These are phyloP conservation scores for Cicer yamashitae DNA, from an alignment of 306 rosid genomes.

Conservation along the genomic window DNA sequence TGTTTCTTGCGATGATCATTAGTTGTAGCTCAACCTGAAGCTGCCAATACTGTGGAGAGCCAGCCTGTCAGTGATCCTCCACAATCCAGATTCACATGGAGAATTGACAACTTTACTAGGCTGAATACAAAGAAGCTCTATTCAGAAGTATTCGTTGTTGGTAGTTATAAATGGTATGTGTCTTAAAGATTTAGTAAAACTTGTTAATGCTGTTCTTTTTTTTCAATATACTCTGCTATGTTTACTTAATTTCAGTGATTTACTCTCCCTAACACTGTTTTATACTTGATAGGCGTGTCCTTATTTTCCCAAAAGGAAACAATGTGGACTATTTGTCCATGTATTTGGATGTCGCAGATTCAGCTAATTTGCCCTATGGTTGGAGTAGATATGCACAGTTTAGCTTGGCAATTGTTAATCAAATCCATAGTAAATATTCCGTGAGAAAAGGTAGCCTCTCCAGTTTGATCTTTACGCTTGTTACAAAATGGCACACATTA, in stretches of 20 bases:
- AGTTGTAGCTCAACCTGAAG: constrained; percentile 59
- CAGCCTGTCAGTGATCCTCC: constrained; percentile 55
- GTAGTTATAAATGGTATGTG: constrained; percentile 55
- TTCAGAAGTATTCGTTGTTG: constrained; percentile 54
- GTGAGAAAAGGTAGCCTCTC: constrained; percentile 75
- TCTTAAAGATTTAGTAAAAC: constrained; percentile 17
- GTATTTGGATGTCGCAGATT: constrained; percentile 94
- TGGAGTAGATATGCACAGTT: constrained; percentile 96
- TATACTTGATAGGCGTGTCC: constrained; percentile 71
- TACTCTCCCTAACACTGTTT: constrained; percentile 7
- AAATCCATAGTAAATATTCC: constrained; percentile 70
- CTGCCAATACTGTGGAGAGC: constrained; percentile 51
- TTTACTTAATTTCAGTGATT: constrained; percentile 13
- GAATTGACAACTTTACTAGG: constrained; percentile 56
- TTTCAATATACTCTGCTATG: constrained; percentile 4
- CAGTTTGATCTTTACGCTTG: constrained; percentile 31
- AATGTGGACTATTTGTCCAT: constrained; percentile 92
- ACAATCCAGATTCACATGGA: constrained; percentile 53
- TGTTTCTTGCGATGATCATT: constrained; percentile 32
- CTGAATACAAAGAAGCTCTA: constrained; percentile 52
- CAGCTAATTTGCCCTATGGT: constrained; percentile 80
- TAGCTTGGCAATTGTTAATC: constrained; percentile 88
- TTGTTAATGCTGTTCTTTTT: neutral
- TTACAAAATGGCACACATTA: constrained; percentile 14
- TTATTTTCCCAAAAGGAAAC: constrained; percentile 92